Base-by-base conservation (phyloP, 805 yeast species). In the Henningerozyma blattae region DNA sequence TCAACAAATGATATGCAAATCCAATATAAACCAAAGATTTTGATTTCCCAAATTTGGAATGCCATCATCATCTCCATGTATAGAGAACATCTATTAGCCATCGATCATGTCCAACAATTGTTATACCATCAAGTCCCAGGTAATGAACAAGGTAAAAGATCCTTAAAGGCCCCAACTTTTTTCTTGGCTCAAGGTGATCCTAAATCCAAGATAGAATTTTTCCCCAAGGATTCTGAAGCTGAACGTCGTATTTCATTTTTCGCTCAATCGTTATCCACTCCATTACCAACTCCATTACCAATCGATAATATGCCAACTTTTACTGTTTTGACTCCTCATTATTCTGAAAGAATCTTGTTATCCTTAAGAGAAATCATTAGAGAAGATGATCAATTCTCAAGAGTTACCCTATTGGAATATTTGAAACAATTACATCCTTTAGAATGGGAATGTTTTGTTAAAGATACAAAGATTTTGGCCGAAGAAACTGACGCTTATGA, bases 251-350 rank as follows among this genome's bases (percentile, higher is more conserved):
- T 91, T 50, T 84, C 96, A 39, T 91, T 93, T 81, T 91, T 91
- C 67, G 99, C 99, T 39, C 98, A 91, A 64, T 87, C 97, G 9
- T 70, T 91, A 62, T 93, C 98, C 34, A 91, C 98, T 39, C 98
- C 98, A 48, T 87, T 91, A 50, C 95, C 95, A 43, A 98, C 91
- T 66, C 97, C 99, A 42, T 70, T 91, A 56, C 98, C 99, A 29
- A 97, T 93, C 47, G 98, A 91, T 63, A 89, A 89, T 70, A 91
- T 91, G 98, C 99, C 99, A 45, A 89, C 97, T 10, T 91, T 91
- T 62, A 87, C 98, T 27, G 97, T 91, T 16, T 68, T 89, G 61
- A 81, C 89, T 46, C 97, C 98, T 52, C 98, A 89, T 61, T 89
- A 89, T 63, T 70, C 91, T 44, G 98, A 89, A 66, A 89, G 86